These are phyloP conservation scores for Sporobolomyces roseus DNA, from an alignment of 768 basidiomycete genomes.

Conservation along the genomic window DNA sequence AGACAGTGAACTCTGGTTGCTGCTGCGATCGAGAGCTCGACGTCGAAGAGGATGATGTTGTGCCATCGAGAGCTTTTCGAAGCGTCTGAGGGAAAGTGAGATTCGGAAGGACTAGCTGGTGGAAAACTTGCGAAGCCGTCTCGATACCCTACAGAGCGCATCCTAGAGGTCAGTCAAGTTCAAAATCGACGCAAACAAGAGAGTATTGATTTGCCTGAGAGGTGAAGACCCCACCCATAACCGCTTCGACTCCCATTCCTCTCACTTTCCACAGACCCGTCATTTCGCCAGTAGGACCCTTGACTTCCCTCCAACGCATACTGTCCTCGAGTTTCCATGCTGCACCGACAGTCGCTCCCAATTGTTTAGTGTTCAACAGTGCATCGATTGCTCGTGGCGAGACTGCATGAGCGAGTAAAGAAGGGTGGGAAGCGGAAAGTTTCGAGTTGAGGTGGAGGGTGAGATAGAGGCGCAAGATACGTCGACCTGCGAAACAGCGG, in stretches of 20 bases:
- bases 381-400: slow-evolving; percentile 11
- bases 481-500: slow-evolving; percentile 18
- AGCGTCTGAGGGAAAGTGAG: slow-evolving; percentile 18
- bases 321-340: slow-evolving; percentile 29
- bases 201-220: slow-evolving; percentile 18
- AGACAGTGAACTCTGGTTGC: too few species aligned
- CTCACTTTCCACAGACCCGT: slow-evolving; percentile 37
- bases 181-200: background rate
- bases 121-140: slow-evolving; percentile 19
- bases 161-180: too few species aligned
- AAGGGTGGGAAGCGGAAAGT: slow-evolving; percentile 16
- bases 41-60: background rate
- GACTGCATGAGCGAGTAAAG: slow-evolving; percentile 25
- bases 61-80: background rate
- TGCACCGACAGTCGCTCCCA: slow-evolving; percentile 30
- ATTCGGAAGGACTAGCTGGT: slow-evolving; percentile 25
- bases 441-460: slow-evolving; percentile 26
- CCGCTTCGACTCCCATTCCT: slow-evolving; percentile 31
- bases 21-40: background rate
- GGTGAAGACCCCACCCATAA: slow-evolving; percentile 25
- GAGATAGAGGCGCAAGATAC: slow-evolving; percentile 24
- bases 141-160: slow-evolving; percentile 26
- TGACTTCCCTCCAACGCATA: slow-evolving; percentile 33
- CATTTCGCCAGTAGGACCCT: slow-evolving; percentile 19
- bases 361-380: slow-evolving; percentile 30